Evolutionary conservation across 2,329 filamentous ascomycete species (phyloP).

Genomic region (Fusarium sp.): DNA sequence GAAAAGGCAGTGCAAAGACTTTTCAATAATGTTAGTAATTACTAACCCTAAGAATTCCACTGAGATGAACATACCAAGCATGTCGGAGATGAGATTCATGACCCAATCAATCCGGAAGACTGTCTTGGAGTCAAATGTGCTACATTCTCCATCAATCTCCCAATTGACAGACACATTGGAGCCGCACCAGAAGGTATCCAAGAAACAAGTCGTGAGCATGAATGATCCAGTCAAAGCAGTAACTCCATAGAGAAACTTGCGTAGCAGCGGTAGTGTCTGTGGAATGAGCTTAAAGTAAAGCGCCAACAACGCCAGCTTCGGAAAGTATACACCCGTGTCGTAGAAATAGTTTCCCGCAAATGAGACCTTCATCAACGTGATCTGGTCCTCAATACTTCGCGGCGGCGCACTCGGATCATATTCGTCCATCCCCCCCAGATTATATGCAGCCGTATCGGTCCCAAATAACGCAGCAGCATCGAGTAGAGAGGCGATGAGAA

Average conservation of each 20-base stretch:
- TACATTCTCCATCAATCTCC: slow-evolving; percentile 38
- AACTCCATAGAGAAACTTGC: slow-evolving; percentile 34
- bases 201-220: slow-evolving; percentile 36
- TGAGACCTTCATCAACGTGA: slow-evolving; percentile 40
- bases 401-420: slow-evolving; percentile 30
- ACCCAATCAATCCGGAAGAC: slow-evolving; percentile 45
- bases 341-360: slow-evolving; percentile 48
- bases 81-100: slow-evolving; percentile 39
- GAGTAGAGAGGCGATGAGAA: slow-evolving; percentile 40
- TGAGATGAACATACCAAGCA: slow-evolving; percentile 8
- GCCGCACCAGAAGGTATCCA: slow-evolving; percentile 48
- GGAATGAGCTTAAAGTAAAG: slow-evolving; percentile 45
- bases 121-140: slow-evolving; percentile 38
- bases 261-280: slow-evolving; percentile 36
- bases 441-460: slow-evolving; percentile 43
- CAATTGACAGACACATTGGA: slow-evolving; percentile 42
- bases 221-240: slow-evolving; percentile 39
- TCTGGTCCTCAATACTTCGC: slow-evolving; percentile 18
- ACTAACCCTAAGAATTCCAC: rapidly evolving
- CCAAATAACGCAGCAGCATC: slow-evolving; percentile 42
- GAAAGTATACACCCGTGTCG: slow-evolving; percentile 45
- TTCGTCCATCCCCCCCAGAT: slow-evolving; percentile 42
- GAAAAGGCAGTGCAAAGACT: slow-evolving; percentile 33
- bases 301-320: slow-evolving; percentile 43
- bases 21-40: not conserved